These are phyloP conservation scores for Monilinia polystroma DNA, from an alignment of 2,329 filamentous ascomycete genomes.

Conservation along the genomic window DNA sequence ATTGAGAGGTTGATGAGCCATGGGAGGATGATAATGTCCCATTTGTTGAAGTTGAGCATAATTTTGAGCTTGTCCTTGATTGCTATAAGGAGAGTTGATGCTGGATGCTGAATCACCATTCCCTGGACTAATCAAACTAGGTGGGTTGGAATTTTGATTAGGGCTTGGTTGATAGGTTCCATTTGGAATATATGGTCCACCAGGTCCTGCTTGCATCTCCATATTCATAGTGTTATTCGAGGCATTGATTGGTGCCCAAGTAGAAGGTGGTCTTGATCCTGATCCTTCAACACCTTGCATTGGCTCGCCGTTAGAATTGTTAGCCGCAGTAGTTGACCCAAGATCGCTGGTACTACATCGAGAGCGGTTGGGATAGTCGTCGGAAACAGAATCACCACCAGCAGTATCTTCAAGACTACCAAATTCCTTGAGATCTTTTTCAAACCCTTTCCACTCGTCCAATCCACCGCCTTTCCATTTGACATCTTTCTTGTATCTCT, in stretches of 20 bases:
- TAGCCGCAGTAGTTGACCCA: constrained; percentile 24
- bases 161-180: constrained; percentile 31
- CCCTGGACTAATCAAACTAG: constrained; percentile 33
- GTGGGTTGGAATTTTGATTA: constrained; percentile 32
- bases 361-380: constrained; percentile 32
- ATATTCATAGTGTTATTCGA: constrained; percentile 30
- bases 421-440: constrained; percentile 52
- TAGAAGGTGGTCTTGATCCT: constrained; percentile 29
- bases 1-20: constrained; percentile 14
- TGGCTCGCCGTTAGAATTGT: constrained; percentile 33
- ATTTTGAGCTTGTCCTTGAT: constrained; percentile 20
- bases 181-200: constrained; percentile 28
- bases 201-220: constrained; percentile 34
- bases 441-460: constrained; percentile 55
- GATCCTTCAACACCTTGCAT: constrained; percentile 38
- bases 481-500: constrained; percentile 32
- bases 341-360: constrained; percentile 37
- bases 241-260: constrained; percentile 37
- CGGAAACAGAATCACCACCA: constrained; percentile 32
- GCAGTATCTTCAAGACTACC: constrained; percentile 42
- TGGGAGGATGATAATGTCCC: constrained; percentile 17
- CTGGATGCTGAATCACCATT: constrained; percentile 35
- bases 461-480: constrained; percentile 49
- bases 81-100: constrained; percentile 34
- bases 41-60: constrained; percentile 21